These are phyloP conservation scores for Phytopythium mirpurense DNA, from an alignment of 352 stramenopile genomes.

Conservation along the genomic window DNA sequence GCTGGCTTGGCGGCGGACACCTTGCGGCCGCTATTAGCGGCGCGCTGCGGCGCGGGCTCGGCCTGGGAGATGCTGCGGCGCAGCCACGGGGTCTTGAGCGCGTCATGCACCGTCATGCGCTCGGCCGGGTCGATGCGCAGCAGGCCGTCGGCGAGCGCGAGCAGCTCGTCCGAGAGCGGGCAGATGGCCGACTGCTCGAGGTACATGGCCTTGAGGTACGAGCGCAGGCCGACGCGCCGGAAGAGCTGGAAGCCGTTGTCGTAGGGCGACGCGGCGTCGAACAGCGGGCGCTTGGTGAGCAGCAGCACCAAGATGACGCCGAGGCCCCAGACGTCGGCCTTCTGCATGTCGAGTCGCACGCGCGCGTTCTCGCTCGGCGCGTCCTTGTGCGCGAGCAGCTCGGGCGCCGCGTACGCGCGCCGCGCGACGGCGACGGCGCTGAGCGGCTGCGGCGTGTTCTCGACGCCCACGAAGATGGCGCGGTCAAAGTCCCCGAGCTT, in stretches of 20 bases:
- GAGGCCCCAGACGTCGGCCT: slow-evolving; percentile 55
- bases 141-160: slow-evolving; percentile 82
- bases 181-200: slow-evolving; percentile 55
- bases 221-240: slow-evolving; percentile 32
- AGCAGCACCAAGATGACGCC: slow-evolving; percentile 55
- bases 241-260: slow-evolving; percentile 60
- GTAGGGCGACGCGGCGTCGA: slow-evolving; percentile 31
- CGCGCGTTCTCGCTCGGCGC: slow-evolving; percentile 12
- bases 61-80: slow-evolving; percentile 2
- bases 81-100: slow-evolving; percentile 64
- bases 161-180: slow-evolving; percentile 44
- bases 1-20: not conserved
- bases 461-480: slow-evolving; percentile 46
- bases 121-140: slow-evolving; percentile 79
- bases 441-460: slow-evolving; percentile 28
- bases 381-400: slow-evolving; percentile 26
- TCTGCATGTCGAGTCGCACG: slow-evolving; percentile 35
- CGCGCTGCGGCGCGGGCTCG: not conserved
- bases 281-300: slow-evolving; percentile 49
- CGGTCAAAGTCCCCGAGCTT: slow-evolving; percentile 73
- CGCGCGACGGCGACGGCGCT: slow-evolving; percentile 22
- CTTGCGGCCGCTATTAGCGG: not conserved
- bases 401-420: slow-evolving; percentile 45
- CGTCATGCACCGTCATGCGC: slow-evolving; percentile 62
- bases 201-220: slow-evolving; percentile 59